Evolutionary conservation across 257 asterid genomes (phyloP), one percentile per base, ranked within the genome.

Genomic region (Verbena officinalis): DNA sequence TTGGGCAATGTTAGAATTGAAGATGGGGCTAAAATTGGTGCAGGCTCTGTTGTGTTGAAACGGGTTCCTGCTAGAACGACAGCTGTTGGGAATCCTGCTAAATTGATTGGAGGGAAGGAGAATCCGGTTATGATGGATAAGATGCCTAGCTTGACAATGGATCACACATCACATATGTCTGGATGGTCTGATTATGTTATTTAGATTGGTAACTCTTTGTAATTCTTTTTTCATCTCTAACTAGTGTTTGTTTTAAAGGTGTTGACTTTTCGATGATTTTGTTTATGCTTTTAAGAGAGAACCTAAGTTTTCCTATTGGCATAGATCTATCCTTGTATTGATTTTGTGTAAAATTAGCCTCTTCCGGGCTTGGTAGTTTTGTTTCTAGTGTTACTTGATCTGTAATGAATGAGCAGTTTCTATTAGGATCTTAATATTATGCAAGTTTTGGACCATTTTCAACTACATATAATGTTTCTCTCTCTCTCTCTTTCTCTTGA

Each of bases 1-100:
- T 74, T 92, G 72, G 98, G 98, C 19, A 89, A 85, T 77, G 95
- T 92, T 52, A 73, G 67, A 14, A 81, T 92, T 64, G 96, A 59
- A 20, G 95, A 89, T 43, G 97, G 98, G 20, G 96, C 98, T 0
- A 92, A 92, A 73, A 78, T 92, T 68, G 98, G 98, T 1, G 98
- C 98, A 0, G 98, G 96, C 2, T 88, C 98, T 0, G 95, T 91
- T 17, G 98, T 91, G 67, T 74, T 91, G 2, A 91, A 87, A 55
- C 79, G 66, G 16, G 95, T 91, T 13, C 96, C 96, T 11, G 95
- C 87, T 1, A 80, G 95, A 49, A 86, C 98, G 0, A 91, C 96
- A 0, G 98, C 95, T 0, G 96, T 91, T 9, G 98, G 98, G 9
- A 91, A 91, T 61, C 98, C 98, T 1, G 96, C 97, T 0, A 89